Percentiles rank a stretch among this genome's conserved stretches.
Conservation (phyloP, 2,329 filamentous ascomycete genomes). For the Penicillium palitans region DNA sequence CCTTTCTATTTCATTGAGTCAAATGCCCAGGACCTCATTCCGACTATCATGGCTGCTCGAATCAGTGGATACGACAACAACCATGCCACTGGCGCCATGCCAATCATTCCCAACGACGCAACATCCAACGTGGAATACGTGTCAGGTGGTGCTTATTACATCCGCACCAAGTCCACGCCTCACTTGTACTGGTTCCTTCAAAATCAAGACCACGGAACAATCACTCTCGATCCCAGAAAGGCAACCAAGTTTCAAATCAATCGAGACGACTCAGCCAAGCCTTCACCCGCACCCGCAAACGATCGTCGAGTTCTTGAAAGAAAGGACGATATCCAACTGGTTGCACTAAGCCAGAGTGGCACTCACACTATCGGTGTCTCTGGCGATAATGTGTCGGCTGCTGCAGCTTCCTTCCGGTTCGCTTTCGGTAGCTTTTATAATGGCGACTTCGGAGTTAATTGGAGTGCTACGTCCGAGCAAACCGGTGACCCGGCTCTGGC, state of each 20-base stretch:
- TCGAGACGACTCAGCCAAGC: background rate
- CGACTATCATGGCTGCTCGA: background rate
- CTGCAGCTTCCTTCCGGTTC: background rate
- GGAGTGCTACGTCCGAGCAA: background rate
- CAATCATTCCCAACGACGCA: background rate
- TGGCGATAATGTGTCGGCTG: background rate
- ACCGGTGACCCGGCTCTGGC: background rate
- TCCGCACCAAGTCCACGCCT: background rate
- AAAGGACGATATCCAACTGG: background rate
- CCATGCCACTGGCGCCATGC: background rate
- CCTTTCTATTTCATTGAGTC: background rate
- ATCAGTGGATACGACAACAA: background rate
- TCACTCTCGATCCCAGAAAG: background rate
- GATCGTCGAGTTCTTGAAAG: background rate
- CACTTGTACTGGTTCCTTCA: background rate
- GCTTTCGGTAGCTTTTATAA: background rate
- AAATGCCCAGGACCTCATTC: background rate
- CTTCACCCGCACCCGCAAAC: background rate
- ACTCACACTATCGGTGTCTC: background rate
- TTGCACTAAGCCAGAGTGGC: background rate
- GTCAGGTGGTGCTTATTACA: background rate
- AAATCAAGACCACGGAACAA: background rate
- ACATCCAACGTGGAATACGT: background rate
- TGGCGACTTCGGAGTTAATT: background rate
- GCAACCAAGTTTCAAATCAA: background rate